Base-by-base conservation (phyloP, 1,284 basidiomycete genomes). In the Mycosarcoma mackinlayi region DNA sequence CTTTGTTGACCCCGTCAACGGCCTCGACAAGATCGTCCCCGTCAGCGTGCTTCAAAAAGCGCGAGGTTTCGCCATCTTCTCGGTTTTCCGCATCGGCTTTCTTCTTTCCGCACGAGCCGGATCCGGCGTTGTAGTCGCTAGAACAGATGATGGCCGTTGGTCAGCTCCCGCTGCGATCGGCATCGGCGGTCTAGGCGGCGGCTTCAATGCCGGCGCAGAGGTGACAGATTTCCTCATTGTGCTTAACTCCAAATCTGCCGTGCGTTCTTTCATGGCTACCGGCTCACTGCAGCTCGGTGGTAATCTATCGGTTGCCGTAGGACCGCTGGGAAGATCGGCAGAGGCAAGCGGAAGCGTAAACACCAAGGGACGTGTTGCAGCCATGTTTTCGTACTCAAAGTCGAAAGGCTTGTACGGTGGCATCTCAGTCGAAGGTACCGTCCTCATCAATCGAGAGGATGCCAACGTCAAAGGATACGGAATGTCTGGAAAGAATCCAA, bases 161-260 rank as follows among this genome's bases (percentile, higher is more conserved):
- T 93, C 92, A 41, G 90, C 94, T 24, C 94, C 95, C 4, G 91
- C 91, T 78, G 96, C 94, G 0, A 95, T 98, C 53, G 94, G 93
- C 19, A 90, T 93, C n/a, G 95, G 92, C 5, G 83, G 83, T 37
- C 75, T 82, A 11, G 95, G 95, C 0, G 83, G 97, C 11, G 95
- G 95, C 4, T 87, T 97, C 31, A 94, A 87, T 69, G 83, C 80
- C 24, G 91, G 91, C 18, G 91, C 92, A 57, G 92, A 94, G 83
- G 88, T 97, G 84, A 96, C 95, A 1, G 96, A 98, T 80, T 97
- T 98, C 78, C 85, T 98, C 53, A 88, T 98, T 58, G 91, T 98
- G 10, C 86, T 98, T 46, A 98, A 98, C 81, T 91, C 91, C 35
- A 90, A 78, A 79, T 88, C 84, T 0, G 85, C 84, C 3, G 84